phyloP scores from a whole-genome alignment of 495 filamentous ascomycete genomes.

The Entonaema liquescens region DNA sequence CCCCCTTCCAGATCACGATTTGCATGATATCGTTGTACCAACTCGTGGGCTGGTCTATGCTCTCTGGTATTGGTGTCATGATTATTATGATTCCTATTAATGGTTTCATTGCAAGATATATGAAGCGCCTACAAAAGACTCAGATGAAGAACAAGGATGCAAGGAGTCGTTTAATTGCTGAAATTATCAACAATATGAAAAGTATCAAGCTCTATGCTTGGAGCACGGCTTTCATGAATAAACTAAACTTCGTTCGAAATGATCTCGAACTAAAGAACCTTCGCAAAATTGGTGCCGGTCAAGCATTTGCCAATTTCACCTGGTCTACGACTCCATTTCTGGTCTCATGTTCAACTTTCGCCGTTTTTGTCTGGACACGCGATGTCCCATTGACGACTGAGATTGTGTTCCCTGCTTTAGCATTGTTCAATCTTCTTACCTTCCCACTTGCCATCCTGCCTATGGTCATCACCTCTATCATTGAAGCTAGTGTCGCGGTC shows the following conservation, averaged over 20 bases:
- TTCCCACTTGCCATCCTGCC: conserved; percentile 95
- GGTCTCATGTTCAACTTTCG: conserved; percentile 96
- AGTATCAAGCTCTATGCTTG: conserved; percentile 99
- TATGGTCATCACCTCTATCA: conserved; percentile 96
- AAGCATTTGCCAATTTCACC: conserved; percentile 95
- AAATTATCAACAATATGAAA: conserved; percentile 99
- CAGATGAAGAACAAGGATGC: conserved; percentile 99
- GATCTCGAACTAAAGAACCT: conserved; percentile 95
- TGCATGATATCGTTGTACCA: conserved; percentile 97
- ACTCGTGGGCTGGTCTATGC: conserved; percentile 90
- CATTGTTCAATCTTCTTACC: conserved; percentile 90
- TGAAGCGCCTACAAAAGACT: conserved; percentile 92
- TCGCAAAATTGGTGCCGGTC: conserved; percentile 92
- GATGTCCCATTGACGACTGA: conserved; percentile 86
- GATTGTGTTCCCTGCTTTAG: conserved; percentile 92
- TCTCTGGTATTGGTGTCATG: conserved; percentile 97
- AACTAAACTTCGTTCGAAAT: conserved; percentile 93
- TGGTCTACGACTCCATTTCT: conserved; percentile 99
- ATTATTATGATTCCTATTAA: conserved; percentile 97
- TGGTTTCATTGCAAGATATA: conserved; percentile 87
- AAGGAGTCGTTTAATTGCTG: conserved; percentile 90
- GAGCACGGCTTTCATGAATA: conserved; percentile 96
- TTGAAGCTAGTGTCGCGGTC: conserved; percentile 95
- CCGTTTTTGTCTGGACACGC: conserved; percentile 87
- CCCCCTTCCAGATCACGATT: conserved; percentile 93